A percentile compares a stretch with the other conserved stretches of the same genome.
phyloP scores from a whole-genome alignment of 2,329 filamentous ascomycete species.

The Penicillium sclerotiorum region DNA sequence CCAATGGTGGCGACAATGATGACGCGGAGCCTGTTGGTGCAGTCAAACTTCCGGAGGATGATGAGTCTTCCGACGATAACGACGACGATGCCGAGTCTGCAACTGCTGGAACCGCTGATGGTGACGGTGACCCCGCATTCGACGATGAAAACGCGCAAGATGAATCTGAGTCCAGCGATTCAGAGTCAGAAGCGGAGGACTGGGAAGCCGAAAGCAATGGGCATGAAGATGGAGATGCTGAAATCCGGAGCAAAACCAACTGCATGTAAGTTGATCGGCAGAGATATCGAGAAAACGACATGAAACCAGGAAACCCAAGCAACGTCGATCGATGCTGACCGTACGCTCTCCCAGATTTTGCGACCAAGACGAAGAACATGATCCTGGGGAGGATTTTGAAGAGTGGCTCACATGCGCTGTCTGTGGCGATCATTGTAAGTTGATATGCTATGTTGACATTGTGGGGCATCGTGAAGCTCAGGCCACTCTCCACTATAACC shows the following conservation, averaged over 20 bases:
- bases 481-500: too few relatives aligned
- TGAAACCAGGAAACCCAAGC: not conserved
- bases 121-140: conserved; percentile 47
- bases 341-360: conserved; percentile 67
- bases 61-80: conserved; percentile 39
- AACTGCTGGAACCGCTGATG: conserved; percentile 41
- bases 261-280: conserved; percentile 60
- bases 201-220: conserved; percentile 54
- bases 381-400: conserved; percentile 79
- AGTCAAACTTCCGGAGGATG: conserved; percentile 39
- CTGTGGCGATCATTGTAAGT: conserved; percentile 83
- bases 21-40: conserved; percentile 44
- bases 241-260: conserved; percentile 56
- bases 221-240: conserved; percentile 47
- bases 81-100: conserved; percentile 47
- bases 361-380: conserved; percentile 77
- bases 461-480: conserved; percentile 32
- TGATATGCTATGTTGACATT: conserved; percentile 25
- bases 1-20: conserved; percentile 45
- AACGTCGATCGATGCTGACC: conserved; percentile 29
- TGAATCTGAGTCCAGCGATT: conserved; percentile 50
- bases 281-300: not conserved
- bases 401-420: conserved; percentile 73
- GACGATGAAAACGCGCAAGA: conserved; percentile 44
- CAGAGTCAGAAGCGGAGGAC: conserved; percentile 59